A percentile compares a stretch with the other conserved stretches of the same genome.
These are phyloP conservation scores for Neltuma alba DNA, from an alignment of 306 rosid species.

Conservation along the genomic window DNA sequence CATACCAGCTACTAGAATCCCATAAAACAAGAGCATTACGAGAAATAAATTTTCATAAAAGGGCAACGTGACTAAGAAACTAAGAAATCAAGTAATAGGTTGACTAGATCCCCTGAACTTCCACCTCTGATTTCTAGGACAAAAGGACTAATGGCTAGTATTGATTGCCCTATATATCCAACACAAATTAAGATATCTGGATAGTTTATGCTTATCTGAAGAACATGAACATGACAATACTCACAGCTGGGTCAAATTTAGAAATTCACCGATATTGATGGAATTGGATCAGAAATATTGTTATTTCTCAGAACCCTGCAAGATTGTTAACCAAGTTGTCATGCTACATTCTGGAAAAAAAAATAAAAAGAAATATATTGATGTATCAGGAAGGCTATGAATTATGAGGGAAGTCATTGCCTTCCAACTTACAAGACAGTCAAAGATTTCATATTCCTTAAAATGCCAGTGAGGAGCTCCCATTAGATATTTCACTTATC, in stretches of 20 bases:
- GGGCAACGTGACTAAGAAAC: not conserved
- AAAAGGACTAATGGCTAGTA: not conserved
- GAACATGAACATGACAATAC: slow-evolving; percentile 31
- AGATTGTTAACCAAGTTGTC: slow-evolving; percentile 30
- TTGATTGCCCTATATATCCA: not conserved
- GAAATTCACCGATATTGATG: slow-evolving; percentile 63
- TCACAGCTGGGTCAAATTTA: slow-evolving; percentile 57
- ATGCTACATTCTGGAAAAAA: slow-evolving; percentile 12
- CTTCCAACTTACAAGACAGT: slow-evolving; percentile 74
- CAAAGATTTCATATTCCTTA: slow-evolving; percentile 70
- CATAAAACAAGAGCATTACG: not conserved
- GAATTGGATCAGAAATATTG: slow-evolving; percentile 71
- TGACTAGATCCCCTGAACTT: not conserved
- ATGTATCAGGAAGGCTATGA: slow-evolving; percentile 16
- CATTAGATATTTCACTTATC: slow-evolving; percentile 66
- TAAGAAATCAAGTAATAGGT: not conserved
- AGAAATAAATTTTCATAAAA: not conserved
- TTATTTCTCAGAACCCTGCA: slow-evolving; percentile 75
- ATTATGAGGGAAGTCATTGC: slow-evolving; percentile 15
- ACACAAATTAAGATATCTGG: not conserved
- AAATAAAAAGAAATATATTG: not conserved
- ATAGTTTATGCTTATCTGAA: not conserved
- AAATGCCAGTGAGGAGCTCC: slow-evolving; percentile 72
- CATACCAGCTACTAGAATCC: not conserved
- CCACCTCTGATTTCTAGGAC: not conserved